Evolutionary conservation across 2,329 filamentous ascomycete genomes (phyloP), one percentile per base, ranked within the genome.

Genomic region (Leptographium galeiforme): DNA sequence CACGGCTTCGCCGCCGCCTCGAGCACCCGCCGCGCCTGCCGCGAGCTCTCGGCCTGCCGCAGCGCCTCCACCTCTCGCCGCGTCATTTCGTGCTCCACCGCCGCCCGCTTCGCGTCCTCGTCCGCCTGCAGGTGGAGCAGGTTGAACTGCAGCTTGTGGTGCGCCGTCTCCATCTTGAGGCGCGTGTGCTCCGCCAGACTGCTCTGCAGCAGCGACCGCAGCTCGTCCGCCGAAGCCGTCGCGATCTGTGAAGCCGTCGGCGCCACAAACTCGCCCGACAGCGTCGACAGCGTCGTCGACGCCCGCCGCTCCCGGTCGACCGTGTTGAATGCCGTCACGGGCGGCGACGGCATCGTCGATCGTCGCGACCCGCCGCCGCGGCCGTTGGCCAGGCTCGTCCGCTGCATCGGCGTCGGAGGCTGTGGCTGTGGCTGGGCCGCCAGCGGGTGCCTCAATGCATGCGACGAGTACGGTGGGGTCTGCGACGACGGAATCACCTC

Each of bases 71-170:
- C 85, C 67, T 96, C 89, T 25, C 86, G 79, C 57, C 88, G 81
- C n/a, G 85, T 85, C 79, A 96, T 90, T 59, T 93, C 87, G 61
- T 95, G 86, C 67, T 96, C 91, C 6, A 96, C 90, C 39, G 84
- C 85, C 60, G 91, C 89, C 32, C 89, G 82, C 67, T 94, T 90
- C 11, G 88, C 80, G 34, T 89, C 85, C 60, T 95, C 89, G 49
- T 85, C 82, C 53, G 87, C 89, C 63, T 95, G 88, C 59, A 96
- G 82, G 51, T 80, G 82, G 33, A 95, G 77, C 63, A 96, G 78
- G 61, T 85, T 89, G 64, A 90, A 86, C 66, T 96, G 91, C 53
- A 97, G 73, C 69, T 93, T 94, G 71, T 93, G 85, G 66, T 96
- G 90, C 36, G 90, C 87, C 16, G 86, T 84, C 55, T 90, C 86